Base-by-base conservation (phyloP, 306 rosid species). In the Styphnolobium japonicum region DNA sequence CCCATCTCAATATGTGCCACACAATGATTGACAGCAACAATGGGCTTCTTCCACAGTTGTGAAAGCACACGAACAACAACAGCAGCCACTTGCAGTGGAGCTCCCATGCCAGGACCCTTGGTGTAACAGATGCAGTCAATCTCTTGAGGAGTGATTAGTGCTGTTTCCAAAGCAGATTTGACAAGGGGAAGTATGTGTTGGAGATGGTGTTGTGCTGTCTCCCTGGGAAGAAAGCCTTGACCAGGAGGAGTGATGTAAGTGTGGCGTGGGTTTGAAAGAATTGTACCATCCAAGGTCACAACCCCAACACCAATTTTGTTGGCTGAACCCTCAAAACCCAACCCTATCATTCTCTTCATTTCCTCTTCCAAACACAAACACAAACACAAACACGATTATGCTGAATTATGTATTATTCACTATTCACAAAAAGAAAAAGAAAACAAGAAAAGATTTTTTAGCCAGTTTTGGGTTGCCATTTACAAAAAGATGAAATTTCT, bases 1-100 rank as follows among this genome's bases (percentile, higher is more conserved):
- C 98, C 98, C 97, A 94, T 94, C 89, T 94, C 98, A 56, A 94
- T 92, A 67, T 94, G 97, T 12, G 98, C 98, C 57, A 94, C 97
- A 63, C 98, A 94, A 48, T 92, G 97, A 75, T 94, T 94, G 48
- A 94, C 97, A 18, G 86, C 97, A 67, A 90, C 90, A 78, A 92
- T 86, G n/a, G 97, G 98, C 83, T 94, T 94, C 81, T 88, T 88
- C 98, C 97, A 94, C 25, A 92, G 88, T 80, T 58, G 90, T 0
- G 98, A 94, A 67, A 94, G 98, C 64, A 94, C 85, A 48, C 98
- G 88, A 16, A 92, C 90, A 82, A 87, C 97, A 66, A 94, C 53
- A 9, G 98, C 94, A 42, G 98, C 57, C 33, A 94, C 97, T 71
- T 92, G 97, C 21, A 94, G 81, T 0, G 97, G 98, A 7, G 97